These are phyloP conservation scores for Millerozyma miso DNA, from an alignment of 805 yeast species.

Conservation along the genomic window DNA sequence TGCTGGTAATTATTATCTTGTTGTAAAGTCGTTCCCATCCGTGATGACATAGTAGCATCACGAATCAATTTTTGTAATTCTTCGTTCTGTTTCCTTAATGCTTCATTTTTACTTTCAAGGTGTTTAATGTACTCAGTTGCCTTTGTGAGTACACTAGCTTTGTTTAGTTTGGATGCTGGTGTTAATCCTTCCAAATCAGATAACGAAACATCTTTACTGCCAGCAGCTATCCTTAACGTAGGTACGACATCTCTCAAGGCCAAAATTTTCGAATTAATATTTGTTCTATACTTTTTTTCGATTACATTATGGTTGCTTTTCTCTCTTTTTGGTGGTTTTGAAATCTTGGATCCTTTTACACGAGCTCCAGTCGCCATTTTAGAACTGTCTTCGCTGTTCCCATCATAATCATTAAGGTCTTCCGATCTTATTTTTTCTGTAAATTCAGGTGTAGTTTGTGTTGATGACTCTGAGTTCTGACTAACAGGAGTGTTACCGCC, in stretches of 20 bases:
- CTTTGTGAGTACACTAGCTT: constrained; percentile 70
- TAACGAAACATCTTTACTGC: constrained; percentile 38
- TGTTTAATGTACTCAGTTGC: constrained; percentile 77
- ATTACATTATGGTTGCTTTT: constrained; percentile 73
- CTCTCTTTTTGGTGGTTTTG: constrained; percentile 50
- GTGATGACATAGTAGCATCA: constrained; percentile 19
- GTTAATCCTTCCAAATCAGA: constrained; percentile 65
- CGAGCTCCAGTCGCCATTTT: neutral
- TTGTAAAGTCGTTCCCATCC: constrained; percentile 7
- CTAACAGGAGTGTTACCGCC: constrained; percentile 19
- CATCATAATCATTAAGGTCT: neutral
- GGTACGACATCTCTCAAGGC: constrained; percentile 78
- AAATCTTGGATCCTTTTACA: constrained; percentile 15
- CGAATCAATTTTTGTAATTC: constrained; percentile 35
- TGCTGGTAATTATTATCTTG: constrained; percentile 5
- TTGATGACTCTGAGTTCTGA: constrained; percentile 13
- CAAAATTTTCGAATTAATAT: constrained; percentile 66
- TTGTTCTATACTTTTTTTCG: constrained; percentile 76
- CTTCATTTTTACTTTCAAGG: constrained; percentile 57
- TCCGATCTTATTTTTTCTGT: neutral
- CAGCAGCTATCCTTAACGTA: constrained; percentile 59
- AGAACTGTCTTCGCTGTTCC: no score
- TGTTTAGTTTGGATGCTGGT: constrained; percentile 73
- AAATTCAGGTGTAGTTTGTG: constrained; percentile 19
- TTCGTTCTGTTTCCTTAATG: constrained; percentile 44